These are phyloP conservation scores for Pseudonitzschia multiseries DNA, from an alignment of 108 stramenopile species.

Conservation along the genomic window DNA sequence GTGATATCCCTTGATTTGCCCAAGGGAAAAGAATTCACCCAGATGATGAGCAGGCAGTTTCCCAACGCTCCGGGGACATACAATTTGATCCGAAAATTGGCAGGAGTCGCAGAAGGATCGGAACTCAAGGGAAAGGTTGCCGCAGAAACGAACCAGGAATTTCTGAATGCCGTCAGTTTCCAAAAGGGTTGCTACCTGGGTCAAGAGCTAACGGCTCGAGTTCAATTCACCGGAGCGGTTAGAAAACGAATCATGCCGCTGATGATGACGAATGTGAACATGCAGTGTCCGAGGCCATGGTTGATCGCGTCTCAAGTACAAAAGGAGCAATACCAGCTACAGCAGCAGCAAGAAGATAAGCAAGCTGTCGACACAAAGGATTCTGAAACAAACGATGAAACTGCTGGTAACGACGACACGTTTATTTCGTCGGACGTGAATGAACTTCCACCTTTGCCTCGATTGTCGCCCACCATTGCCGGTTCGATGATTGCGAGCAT, in stretches of 20 bases:
- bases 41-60: constrained; percentile 57
- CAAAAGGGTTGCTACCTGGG: constrained; percentile 98
- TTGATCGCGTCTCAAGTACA: constrained; percentile 66
- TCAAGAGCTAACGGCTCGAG: constrained; percentile 96
- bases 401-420: background rate
- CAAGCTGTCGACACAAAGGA: constrained; percentile 25
- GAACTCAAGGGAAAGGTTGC: constrained; percentile 81
- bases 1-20: constrained; percentile 53
- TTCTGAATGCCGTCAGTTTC: constrained; percentile 88
- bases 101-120: constrained; percentile 86
- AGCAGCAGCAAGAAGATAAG: constrained; percentile 29
- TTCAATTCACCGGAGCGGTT: constrained; percentile 89
- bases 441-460: constrained; percentile 47
- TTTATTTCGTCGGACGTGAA: constrained; percentile 27
- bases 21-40: constrained; percentile 6
- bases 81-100: constrained; percentile 60
- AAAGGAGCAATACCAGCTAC: background rate
- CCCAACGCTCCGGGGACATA: constrained; percentile 64
- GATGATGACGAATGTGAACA: constrained; percentile 65
- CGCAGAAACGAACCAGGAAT: constrained; percentile 91
- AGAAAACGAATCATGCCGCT: constrained; percentile 92
- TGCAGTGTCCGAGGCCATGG: constrained; percentile 78
- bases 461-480: constrained; percentile 64
- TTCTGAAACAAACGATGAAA: background rate
- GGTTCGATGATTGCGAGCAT: constrained; percentile 71